phyloP scores from a whole-genome alignment of 2,329 filamentous ascomycete genomes.

The Septoria petroselini region DNA sequence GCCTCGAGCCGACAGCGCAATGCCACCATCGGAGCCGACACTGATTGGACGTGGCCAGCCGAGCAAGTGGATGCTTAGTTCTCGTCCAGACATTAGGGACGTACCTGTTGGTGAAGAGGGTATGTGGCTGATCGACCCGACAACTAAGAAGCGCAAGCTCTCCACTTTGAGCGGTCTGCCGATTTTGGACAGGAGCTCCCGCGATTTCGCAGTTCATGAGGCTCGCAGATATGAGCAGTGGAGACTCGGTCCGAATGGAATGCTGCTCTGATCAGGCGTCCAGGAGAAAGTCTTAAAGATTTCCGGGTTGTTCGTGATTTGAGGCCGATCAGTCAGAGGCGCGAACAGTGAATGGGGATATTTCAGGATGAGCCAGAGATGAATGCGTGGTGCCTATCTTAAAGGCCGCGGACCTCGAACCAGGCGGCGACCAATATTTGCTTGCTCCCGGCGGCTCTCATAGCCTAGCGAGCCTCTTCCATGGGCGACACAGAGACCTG shows the following conservation, averaged over 20 bases:
- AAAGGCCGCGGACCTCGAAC: too few relatives aligned
- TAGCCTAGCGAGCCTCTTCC: too few relatives aligned
- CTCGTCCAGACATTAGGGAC: background rate
- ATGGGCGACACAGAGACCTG: too few relatives aligned
- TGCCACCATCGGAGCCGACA: background rate
- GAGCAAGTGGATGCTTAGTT: background rate
- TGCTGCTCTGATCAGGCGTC: background rate
- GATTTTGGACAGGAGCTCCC: slow-evolving; percentile 1
- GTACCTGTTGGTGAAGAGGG: slow-evolving; percentile 6
- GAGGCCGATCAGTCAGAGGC: too few relatives aligned
- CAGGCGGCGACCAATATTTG: too few relatives aligned
- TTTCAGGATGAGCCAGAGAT: too few relatives aligned
- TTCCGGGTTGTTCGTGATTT: too few relatives aligned
- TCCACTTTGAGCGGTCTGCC: background rate
- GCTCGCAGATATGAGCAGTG: slow-evolving; percentile 1
- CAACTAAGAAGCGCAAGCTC: slow-evolving; percentile 1
- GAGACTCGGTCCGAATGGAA: background rate
- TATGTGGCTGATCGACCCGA: slow-evolving; percentile 1
- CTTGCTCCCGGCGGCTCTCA: too few relatives aligned
- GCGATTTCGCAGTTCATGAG: background rate
- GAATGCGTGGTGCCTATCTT: too few relatives aligned
- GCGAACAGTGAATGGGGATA: too few relatives aligned
- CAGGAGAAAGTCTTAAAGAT: too few relatives aligned
- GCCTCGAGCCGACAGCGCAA: background rate
- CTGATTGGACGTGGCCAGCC: background rate